Base-by-base conservation (phyloP, 176 grass and related monocot species). In the Hsuehochloa calcarea region DNA sequence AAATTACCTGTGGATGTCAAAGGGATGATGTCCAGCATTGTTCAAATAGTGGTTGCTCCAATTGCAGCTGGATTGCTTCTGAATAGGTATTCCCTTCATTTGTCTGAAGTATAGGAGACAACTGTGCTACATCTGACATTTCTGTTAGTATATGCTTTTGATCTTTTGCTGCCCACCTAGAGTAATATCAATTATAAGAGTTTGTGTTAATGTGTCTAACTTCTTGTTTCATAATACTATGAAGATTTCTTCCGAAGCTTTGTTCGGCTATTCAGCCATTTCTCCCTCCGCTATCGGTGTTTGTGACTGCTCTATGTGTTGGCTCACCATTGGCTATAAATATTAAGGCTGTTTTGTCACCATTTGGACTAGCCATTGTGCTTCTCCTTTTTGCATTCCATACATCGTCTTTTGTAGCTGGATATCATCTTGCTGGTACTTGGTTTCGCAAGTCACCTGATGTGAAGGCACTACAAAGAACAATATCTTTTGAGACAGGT, bases 11-110 rank as follows among this genome's bases (percentile, higher is more conserved):
- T 98, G 19, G 96, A 98, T 72, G 90, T 98, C 4, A 90, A 87
- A 84, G 93, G 96, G 77, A 98, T 98, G 96, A 96, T 96, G 96
- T 93, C 88, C 40, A 98, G 91, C 74, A 98, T 98, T 47, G 86
- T 89, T 54, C 93, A 98, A 70, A 98, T 98, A 87, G 96, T 98
- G 55, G 91, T 98, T 82, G 91, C 91, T 83, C 96, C 93, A 52
- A 98, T 98, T 92, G 93, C 91, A 23, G 85, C 93, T 70, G 91
- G 96, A 50, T 89, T 98, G 46, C 89, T 98, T 83, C 89, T 94
- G 23, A 98, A 98, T 89, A 95, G 93, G 96, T 95, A 91, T 68
- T 34, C 17, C 31, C 35, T 78, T 52, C 29, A 63, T 84, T 51
- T 12, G 38, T 71, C 26, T 78, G 55, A 89, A 78, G 31, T 68